Evolutionary conservation across 352 stramenopile species (phyloP).

Genomic region (Phytophthora europaea): DNA sequence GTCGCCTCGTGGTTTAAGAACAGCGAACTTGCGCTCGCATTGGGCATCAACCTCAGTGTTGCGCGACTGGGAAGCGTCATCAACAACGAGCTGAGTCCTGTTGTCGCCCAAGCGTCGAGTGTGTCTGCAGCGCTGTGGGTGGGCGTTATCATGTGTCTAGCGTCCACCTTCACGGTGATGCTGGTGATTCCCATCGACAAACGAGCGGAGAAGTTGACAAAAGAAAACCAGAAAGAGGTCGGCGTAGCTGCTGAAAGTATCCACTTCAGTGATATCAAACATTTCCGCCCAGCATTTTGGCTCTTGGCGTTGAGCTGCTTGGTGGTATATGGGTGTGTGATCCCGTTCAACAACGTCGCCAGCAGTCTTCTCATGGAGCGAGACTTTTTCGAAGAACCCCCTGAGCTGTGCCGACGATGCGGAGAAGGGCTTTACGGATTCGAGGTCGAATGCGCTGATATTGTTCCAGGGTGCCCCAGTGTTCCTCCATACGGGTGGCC

Average conservation of each 20-base stretch:
- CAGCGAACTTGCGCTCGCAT: conserved; percentile 92
- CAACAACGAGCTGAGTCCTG: conserved; percentile 92
- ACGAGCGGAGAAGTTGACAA: conserved; percentile 50
- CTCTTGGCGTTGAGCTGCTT: conserved; percentile 91
- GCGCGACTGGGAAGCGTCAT: conserved; percentile 92
- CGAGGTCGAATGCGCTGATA: conserved; percentile 59
- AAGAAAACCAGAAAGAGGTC: conserved; percentile 34
- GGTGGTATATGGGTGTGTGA: conserved; percentile 94
- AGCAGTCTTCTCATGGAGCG: conserved; percentile 93
- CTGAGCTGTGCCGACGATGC: conserved; percentile 59
- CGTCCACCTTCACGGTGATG: conserved; percentile 75
- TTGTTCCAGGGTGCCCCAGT: conserved; percentile 60
- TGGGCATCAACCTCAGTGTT: conserved; percentile 94
- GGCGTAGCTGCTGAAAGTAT: conserved; percentile 52
- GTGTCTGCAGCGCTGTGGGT: conserved; percentile 89
- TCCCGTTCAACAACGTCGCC: conserved; percentile 96
- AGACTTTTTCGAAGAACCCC: conserved; percentile 86
- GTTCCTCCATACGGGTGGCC: conserved; percentile 84
- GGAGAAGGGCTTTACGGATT: conserved; percentile 63
- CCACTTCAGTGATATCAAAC: conserved; percentile 77
- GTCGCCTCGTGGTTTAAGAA: conserved; percentile 95
- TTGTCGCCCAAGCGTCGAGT: conserved; percentile 70
- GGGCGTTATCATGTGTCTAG: conserved; percentile 83
- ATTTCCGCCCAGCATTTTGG: conserved; percentile 91
- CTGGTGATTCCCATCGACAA: conserved; percentile 88